A percentile compares a stretch with the other conserved stretches of the same genome.
Conservation (phyloP, 441 rosid species). For the Aleurites moluccanus region DNA sequence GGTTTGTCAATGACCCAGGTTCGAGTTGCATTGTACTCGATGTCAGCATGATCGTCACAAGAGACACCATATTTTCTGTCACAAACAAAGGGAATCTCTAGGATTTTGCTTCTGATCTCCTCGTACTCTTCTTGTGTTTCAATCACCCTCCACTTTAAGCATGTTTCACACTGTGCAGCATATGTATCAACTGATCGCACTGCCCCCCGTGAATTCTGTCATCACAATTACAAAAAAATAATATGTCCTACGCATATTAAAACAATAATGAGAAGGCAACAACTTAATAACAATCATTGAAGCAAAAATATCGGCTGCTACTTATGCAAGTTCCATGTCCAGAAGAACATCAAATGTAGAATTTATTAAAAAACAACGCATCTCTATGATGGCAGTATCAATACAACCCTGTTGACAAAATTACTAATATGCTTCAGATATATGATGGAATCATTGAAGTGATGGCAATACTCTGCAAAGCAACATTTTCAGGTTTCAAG, state of each 20-base stretch:
- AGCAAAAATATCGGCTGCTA: neutral
- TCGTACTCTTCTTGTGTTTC: slow-evolving; percentile 64
- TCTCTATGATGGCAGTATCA: no score
- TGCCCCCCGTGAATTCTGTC: slow-evolving; percentile 32
- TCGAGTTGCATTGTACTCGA: slow-evolving; percentile 59
- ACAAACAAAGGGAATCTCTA: slow-evolving; percentile 53
- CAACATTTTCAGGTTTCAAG: neutral
- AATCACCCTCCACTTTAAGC: slow-evolving; percentile 84
- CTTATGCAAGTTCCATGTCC: neutral
- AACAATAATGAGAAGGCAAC: neutral
- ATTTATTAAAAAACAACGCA: no score
- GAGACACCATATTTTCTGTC: slow-evolving; percentile 48
- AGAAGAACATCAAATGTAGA: neutral
- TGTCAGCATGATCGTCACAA: slow-evolving; percentile 68
- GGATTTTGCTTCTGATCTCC: slow-evolving; percentile 66
- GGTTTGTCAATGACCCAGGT: slow-evolving; percentile 93
- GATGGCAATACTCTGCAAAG: neutral
- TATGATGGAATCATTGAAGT: neutral
- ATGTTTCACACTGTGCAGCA: slow-evolving; percentile 77
- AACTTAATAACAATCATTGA: neutral
- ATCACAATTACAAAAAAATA: slow-evolving; percentile 19
- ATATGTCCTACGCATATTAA: neutral
- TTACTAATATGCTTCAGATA: neutral
- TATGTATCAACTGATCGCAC: slow-evolving; percentile 58
- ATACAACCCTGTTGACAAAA: neutral